Evolutionary conservation across 129 eudicot species (phyloP).

Genomic region (Escallonia rubra): DNA sequence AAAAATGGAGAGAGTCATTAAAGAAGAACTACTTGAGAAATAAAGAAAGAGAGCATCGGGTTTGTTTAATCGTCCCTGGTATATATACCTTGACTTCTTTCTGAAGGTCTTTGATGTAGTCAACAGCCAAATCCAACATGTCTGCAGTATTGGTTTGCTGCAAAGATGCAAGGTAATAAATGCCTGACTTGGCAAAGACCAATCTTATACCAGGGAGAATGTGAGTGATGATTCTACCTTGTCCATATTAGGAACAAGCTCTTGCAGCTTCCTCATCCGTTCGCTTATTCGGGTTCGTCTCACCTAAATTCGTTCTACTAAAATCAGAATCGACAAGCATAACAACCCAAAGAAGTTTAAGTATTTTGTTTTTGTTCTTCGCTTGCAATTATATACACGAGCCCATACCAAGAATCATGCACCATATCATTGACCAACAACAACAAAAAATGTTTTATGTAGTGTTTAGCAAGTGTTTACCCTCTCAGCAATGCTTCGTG

Average conservation of each 20-base stretch:
- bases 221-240: conserved; percentile 42
- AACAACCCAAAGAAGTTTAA: background rate
- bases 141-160: conserved; percentile 98
- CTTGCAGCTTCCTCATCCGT: conserved; percentile 95
- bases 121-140: conserved; percentile 96
- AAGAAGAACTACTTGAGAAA: background rate
- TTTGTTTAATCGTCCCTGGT: background rate
- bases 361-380: no score
- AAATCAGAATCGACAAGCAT: background rate
- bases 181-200: background rate
- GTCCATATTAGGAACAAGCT: conserved; percentile 97
- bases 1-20: background rate
- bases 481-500: conserved; percentile 96
- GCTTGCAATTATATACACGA: no score
- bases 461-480: conserved; percentile 25
- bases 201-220: no score
- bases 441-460: background rate
- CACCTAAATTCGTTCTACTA: conserved; percentile 42
- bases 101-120: conserved; percentile 93
- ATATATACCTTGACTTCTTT: conserved; percentile 62
- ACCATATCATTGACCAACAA: background rate
- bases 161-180: conserved; percentile 8
- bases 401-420: background rate
- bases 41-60: background rate
- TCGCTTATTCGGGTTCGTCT: conserved; percentile 92